These are phyloP conservation scores for Jatropha curcas DNA, from an alignment of 345 rosid species.

Conservation along the genomic window DNA sequence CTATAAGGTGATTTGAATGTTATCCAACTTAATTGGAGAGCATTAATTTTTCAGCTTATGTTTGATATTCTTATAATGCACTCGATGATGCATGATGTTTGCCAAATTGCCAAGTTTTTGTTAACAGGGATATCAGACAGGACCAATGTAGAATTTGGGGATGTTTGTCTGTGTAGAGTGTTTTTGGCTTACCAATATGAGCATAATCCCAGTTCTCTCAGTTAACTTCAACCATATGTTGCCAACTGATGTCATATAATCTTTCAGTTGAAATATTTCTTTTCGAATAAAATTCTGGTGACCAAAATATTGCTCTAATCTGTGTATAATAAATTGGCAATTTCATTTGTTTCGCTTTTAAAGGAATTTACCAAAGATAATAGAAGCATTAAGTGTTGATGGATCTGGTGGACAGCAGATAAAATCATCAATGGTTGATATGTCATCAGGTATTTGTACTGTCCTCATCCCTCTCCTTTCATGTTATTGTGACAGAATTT, in stretches of 20 bases:
- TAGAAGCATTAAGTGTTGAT: constrained; percentile 73
- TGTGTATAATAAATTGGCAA: neutral
- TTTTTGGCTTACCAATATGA: too few species aligned
- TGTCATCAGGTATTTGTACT: constrained; percentile 58
- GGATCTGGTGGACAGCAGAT: constrained; percentile 79
- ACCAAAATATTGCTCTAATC: neutral
- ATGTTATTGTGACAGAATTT: neutral
- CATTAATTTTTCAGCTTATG: too few species aligned
- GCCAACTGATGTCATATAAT: neutral
- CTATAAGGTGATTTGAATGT: too few species aligned
- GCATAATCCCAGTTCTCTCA: too few species aligned
- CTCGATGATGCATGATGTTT: too few species aligned
- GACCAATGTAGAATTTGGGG: too few species aligned
- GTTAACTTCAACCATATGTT: too few species aligned
- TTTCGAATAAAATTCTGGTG: neutral
- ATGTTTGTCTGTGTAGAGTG: too few species aligned
- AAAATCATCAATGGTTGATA: constrained; percentile 62
- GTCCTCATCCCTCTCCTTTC: neutral
- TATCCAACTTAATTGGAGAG: too few species aligned
- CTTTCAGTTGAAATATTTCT: constrained; percentile 1
- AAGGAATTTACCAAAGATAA: constrained; percentile 75
- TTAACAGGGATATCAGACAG: too few species aligned
- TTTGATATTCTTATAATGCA: too few species aligned
- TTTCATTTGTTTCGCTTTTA: neutral
- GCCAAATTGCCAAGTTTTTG: too few species aligned